Percentiles rank a stretch among this genome's conserved stretches.
Conservation (phyloP, 305 asterid species). For the Fraxinus ornus region DNA sequence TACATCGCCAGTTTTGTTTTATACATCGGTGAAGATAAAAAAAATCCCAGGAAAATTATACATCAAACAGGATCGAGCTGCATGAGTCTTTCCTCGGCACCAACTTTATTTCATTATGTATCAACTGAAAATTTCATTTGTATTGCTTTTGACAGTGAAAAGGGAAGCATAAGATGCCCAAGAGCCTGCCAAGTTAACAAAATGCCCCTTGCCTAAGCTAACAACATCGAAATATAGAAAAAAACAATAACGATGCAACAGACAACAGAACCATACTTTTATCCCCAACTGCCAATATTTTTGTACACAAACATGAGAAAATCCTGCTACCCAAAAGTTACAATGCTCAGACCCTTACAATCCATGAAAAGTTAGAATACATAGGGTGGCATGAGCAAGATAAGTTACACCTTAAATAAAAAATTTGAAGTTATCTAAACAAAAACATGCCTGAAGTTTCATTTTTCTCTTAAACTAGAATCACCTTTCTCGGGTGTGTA, state of each 20-base stretch:
- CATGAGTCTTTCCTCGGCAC: background rate
- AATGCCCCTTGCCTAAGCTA: background rate
- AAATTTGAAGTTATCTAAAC: slow-evolving; percentile 31
- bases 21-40: too few relatives aligned
- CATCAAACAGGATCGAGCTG: background rate
- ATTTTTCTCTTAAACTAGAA: slow-evolving; percentile 17
- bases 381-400: slow-evolving; percentile 12
- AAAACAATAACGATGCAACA: background rate
- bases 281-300: background rate
- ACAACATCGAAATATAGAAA: background rate
- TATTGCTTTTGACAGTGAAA: background rate
- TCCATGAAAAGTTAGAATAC: slow-evolving; percentile 22
- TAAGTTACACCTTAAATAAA: slow-evolving; percentile 24
- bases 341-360: slow-evolving; percentile 32
- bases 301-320: background rate
- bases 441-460: background rate
- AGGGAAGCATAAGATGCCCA: background rate
- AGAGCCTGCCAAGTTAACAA: background rate
- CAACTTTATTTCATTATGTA: background rate
- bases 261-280: background rate
- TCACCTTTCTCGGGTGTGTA: slow-evolving; percentile 38
- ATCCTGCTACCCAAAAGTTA: slow-evolving; percentile 15
- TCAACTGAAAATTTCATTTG: background rate
- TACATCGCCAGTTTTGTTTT: background rate
- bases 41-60: background rate